Evolutionary conservation across 2,329 filamentous ascomycete species (phyloP).

Genomic region (Penicillium sp.): DNA sequence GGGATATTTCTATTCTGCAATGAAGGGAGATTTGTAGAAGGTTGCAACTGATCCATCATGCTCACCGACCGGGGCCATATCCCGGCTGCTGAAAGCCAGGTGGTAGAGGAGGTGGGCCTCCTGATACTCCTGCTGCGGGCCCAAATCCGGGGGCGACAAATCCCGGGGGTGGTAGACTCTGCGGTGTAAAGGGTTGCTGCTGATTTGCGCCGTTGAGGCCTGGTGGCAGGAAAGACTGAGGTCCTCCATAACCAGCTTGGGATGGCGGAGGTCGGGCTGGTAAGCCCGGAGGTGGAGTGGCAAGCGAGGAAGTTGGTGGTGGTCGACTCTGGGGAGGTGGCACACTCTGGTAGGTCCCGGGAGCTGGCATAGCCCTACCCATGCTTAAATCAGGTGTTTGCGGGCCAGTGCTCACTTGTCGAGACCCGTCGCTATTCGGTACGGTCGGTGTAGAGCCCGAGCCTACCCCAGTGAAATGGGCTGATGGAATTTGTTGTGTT

Average conservation of each 20-base stretch:
- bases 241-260: slow-evolving; percentile 66
- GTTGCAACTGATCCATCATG: background rate
- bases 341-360: slow-evolving; percentile 43
- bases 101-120: slow-evolving; percentile 37
- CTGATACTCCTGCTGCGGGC: slow-evolving; percentile 29
- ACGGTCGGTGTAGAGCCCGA: slow-evolving; percentile 44
- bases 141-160: slow-evolving; percentile 53
- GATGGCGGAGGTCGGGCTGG: slow-evolving; percentile 69
- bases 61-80: slow-evolving; percentile 40
- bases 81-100: slow-evolving; percentile 45
- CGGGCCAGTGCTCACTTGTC: slow-evolving; percentile 33
- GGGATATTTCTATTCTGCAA: too few species aligned
- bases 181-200: slow-evolving; percentile 32
- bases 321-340: slow-evolving; percentile 50
- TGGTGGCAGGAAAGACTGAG: slow-evolving; percentile 41
- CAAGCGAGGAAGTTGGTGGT: slow-evolving; percentile 49
- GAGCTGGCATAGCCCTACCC: slow-evolving; percentile 41
- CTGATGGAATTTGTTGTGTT: slow-evolving; percentile 65
- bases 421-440: slow-evolving; percentile 42
- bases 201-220: slow-evolving; percentile 38
- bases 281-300: slow-evolving; percentile 51
- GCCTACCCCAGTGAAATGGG: slow-evolving; percentile 56
- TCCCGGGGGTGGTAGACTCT: slow-evolving; percentile 48
- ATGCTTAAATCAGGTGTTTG: slow-evolving; percentile 32
- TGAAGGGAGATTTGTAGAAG: too few species aligned